Percentiles rank a stretch among this genome's conserved stretches.
Conservation (phyloP, 2,329 filamentous ascomycete genomes). For the Thelonectria blattea region DNA sequence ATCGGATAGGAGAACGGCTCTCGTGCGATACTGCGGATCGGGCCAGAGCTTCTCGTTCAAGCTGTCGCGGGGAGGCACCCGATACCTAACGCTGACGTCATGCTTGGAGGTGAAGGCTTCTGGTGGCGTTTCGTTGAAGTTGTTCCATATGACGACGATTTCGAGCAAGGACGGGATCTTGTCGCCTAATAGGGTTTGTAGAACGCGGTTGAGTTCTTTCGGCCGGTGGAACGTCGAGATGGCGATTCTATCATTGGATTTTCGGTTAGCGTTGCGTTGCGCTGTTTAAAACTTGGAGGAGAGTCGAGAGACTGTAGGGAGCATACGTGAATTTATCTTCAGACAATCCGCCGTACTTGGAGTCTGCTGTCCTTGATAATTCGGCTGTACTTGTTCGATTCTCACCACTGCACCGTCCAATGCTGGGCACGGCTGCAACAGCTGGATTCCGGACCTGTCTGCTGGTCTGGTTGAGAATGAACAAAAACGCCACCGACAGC, state of each 20-base stretch:
- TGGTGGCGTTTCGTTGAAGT: constrained; percentile 41
- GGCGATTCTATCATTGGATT: constrained; percentile 38
- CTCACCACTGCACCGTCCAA: too few species aligned
- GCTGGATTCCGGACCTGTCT: too few species aligned
- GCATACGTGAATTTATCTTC: constrained; percentile 44
- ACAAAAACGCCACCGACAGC: too few species aligned
- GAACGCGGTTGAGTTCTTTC: constrained; percentile 42
- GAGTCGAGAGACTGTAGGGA: too few species aligned
- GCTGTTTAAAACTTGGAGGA: too few species aligned
- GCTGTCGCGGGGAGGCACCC: constrained; percentile 42
- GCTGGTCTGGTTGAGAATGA: too few species aligned
- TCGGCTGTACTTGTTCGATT: too few species aligned
- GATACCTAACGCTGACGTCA: constrained; percentile 44
- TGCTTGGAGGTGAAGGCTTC: constrained; percentile 37
- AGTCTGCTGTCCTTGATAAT: too few species aligned
- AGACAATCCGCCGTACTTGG: constrained; percentile 8
- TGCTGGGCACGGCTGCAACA: too few species aligned
- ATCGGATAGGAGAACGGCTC: constrained; percentile 48
- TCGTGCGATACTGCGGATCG: constrained; percentile 45
- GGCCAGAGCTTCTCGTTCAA: constrained; percentile 48
- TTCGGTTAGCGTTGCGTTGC: too few species aligned
- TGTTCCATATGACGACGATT: constrained; percentile 48
- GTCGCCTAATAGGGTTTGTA: constrained; percentile 36
- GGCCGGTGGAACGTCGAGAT: constrained; percentile 46
- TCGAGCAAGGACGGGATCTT: constrained; percentile 46